A percentile compares a stretch with the other conserved stretches of the same genome.
Conservation (phyloP, 1,139 yeast species). For the Geotrichum phurueaensis region DNA sequence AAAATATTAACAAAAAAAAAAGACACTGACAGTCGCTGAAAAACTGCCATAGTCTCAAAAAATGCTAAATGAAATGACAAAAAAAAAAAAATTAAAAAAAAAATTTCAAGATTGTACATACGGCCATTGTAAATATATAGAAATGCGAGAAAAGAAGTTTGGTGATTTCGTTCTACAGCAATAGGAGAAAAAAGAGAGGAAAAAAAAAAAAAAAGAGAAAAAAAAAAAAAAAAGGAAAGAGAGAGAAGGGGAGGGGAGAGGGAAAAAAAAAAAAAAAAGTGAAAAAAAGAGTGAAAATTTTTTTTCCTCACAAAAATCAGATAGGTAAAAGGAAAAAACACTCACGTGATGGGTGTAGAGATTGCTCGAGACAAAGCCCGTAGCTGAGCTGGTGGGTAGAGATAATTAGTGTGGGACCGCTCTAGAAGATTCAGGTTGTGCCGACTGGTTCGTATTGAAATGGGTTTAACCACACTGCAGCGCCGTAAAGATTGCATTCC, state of each 20-base stretch:
- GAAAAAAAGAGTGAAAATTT: background rate
- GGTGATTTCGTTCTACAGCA: slow-evolving; percentile 1
- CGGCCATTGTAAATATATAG: slow-evolving; percentile 17
- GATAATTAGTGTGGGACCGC: no score
- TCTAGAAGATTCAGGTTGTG: no score
- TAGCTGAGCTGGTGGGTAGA: no score
- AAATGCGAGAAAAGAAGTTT: background rate
- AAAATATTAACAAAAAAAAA: background rate
- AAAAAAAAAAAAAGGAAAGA: background rate
- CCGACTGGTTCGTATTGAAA: no score
- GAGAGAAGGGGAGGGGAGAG: no score
- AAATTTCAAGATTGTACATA: slow-evolving; percentile 3
- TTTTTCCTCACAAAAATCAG: background rate
- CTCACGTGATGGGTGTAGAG: background rate
- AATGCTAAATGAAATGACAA: no score
- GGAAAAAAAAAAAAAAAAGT: background rate
- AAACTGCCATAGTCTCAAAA: no score
- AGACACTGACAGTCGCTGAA: background rate
- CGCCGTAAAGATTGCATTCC: background rate
- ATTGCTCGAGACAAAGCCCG: no score
- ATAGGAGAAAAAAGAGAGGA: background rate
- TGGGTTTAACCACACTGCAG: no score
- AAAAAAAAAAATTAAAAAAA: background rate
- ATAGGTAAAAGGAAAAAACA: background rate
- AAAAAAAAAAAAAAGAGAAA: background rate